These are phyloP conservation scores for Ascodesmis nigricans DNA, from an alignment of 495 filamentous ascomycete species.

Conservation along the genomic window DNA sequence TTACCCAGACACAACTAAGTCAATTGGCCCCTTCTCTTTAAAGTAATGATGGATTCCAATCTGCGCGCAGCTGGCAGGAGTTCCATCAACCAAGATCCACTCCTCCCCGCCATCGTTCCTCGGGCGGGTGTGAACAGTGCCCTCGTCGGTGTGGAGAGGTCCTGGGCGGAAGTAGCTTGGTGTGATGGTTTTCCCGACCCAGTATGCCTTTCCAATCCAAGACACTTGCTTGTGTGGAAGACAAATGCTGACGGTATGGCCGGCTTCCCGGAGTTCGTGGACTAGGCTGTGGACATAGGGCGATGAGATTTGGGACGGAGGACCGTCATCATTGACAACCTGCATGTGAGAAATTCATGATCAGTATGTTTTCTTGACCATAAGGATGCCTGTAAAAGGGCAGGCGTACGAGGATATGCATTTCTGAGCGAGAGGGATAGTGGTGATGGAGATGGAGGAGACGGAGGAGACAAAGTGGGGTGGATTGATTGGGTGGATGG, in stretches of 20 bases:
- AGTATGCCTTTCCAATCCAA: conserved; percentile 95
- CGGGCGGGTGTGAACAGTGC: conserved; percentile 37
- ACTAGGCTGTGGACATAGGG: conserved; percentile 84
- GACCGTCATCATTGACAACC: conserved; percentile 88
- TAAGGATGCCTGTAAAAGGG: too few species aligned
- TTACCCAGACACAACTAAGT: conserved; percentile 59
- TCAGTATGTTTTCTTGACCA: too few species aligned
- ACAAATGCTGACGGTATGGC: conserved; percentile 70
- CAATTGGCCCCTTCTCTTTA: conserved; percentile 49
- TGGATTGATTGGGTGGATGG: too few species aligned
- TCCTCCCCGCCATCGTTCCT: conserved; percentile 43
- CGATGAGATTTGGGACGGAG: conserved; percentile 71
- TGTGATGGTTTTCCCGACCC: conserved; percentile 64
- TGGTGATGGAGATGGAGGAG: too few species aligned
- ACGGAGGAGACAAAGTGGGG: too few species aligned
- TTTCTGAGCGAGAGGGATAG: too few species aligned
- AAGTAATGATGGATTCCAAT: conserved; percentile 80
- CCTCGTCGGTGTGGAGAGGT: conserved; percentile 40
- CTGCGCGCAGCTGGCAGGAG: conserved; percentile 70
- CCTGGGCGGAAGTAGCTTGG: conserved; percentile 72
- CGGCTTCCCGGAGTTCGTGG: conserved; percentile 46
- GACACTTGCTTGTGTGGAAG: conserved; percentile 80
- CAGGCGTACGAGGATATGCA: too few species aligned
- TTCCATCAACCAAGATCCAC: conserved; percentile 82
- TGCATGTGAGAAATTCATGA: conserved; percentile 23